Evolutionary conservation across 148 eudicot species (phyloP).

Genomic region (Beta vulgaris): DNA sequence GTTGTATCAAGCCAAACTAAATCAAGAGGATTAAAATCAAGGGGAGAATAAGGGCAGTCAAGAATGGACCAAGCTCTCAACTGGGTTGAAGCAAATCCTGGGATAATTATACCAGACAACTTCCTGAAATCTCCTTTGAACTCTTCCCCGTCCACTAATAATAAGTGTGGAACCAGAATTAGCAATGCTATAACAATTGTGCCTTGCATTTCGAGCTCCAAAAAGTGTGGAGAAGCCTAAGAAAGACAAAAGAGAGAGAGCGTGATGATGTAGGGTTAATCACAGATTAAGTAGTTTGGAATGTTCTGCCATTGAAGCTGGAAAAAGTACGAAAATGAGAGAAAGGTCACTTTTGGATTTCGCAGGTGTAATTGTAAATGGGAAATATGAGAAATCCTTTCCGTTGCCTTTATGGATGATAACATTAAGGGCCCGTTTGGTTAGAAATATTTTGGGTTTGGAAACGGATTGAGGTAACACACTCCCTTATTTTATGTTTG

Average conservation of each 20-base stretch:
- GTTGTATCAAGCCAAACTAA: slow-evolving; percentile 97
- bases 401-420: too few relatives aligned
- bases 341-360: neutral
- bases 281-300: neutral
- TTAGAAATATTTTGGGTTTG: too few relatives aligned
- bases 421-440: too few relatives aligned
- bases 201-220: slow-evolving; percentile 41
- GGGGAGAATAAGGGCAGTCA: slow-evolving; percentile 94
- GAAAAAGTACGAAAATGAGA: neutral
- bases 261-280: neutral
- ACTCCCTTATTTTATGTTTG: too few relatives aligned
- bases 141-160: slow-evolving; percentile 28
- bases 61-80: slow-evolving; percentile 93
- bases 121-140: slow-evolving; percentile 42
- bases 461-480: too few relatives aligned
- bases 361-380: neutral
- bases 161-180: slow-evolving; percentile 27
- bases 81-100: slow-evolving; percentile 96
- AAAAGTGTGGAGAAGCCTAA: neutral
- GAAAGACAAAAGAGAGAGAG: neutral
- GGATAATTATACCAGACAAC: slow-evolving; percentile 84
- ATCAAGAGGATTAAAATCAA: slow-evolving; percentile 96
- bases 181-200: slow-evolving; percentile 27
- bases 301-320: neutral
- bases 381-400: neutral